phyloP scores from a whole-genome alignment of 805 yeast genomes.

The Myxozyma udenii region DNA sequence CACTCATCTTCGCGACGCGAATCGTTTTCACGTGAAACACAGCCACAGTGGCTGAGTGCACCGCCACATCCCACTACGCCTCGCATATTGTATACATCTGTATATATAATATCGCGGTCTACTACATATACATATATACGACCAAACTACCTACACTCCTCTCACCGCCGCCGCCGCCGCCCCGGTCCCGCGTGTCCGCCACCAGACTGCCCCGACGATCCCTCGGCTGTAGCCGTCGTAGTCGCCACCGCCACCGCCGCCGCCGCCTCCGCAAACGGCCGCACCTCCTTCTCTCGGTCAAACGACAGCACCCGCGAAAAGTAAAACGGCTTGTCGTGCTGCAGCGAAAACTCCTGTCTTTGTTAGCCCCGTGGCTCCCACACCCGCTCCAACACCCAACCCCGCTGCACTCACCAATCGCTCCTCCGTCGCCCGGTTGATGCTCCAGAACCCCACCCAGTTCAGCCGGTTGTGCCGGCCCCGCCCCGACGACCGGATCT shows the following conservation, averaged over 20 bases:
- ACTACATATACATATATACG: too few relatives aligned
- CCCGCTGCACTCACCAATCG: constrained; percentile 42
- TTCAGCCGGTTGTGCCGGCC: constrained; percentile 64
- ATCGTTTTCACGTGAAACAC: too few relatives aligned
- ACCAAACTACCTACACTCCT: too few relatives aligned
- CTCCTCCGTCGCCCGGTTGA: constrained; percentile 54
- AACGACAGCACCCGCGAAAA: constrained; percentile 47
- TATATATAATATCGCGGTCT: too few relatives aligned
- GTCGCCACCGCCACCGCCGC: not conserved
- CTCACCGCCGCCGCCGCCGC: too few relatives aligned
- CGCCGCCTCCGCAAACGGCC: constrained; percentile 12
- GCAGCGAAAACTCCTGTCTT: constrained; percentile 47
- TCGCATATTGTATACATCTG: too few relatives aligned
- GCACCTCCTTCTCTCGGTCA: constrained; percentile 14
- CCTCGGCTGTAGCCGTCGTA: too few relatives aligned
- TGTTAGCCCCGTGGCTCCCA: not conserved
- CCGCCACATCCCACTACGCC: too few relatives aligned
- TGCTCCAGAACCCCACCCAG: constrained; percentile 65
- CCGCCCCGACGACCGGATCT: constrained; percentile 57
- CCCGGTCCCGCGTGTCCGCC: too few relatives aligned
- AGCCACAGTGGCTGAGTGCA: too few relatives aligned
- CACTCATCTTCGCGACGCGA: too few relatives aligned
- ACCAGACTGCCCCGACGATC: too few relatives aligned
- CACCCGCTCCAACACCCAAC: not conserved
- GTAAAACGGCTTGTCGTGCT: constrained; percentile 74